Conservation (phyloP, 805 yeast species). For the Saccharomycodes ludwigii region DNA sequence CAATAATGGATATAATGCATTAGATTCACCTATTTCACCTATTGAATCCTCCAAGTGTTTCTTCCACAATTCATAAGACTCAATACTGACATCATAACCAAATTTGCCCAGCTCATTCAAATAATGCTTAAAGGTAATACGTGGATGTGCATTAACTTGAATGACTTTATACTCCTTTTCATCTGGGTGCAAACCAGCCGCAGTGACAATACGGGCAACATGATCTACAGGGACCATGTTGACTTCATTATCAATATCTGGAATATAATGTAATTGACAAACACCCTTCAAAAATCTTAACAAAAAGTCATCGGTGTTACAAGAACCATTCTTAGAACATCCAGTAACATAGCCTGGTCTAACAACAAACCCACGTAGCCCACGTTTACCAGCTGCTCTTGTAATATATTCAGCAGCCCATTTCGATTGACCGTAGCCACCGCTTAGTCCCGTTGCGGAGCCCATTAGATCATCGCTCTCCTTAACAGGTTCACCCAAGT, state of each 20-base stretch:
- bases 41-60: slow-evolving; percentile 63
- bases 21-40: slow-evolving; percentile 58
- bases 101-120: slow-evolving; percentile 49
- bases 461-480: slow-evolving; percentile 81
- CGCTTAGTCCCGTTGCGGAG: slow-evolving; percentile 68
- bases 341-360: slow-evolving; percentile 98
- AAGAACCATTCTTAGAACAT: slow-evolving; percentile 67
- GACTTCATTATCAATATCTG: slow-evolving; percentile 76
- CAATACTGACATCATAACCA: slow-evolving; percentile 57
- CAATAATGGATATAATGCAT: slow-evolving; percentile 83
- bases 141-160: slow-evolving; percentile 96
- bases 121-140: slow-evolving; percentile 69
- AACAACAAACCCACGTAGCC: slow-evolving; percentile 77
- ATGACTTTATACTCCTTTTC: slow-evolving; percentile 51
- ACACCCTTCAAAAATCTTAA: slow-evolving; percentile 92
- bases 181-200: slow-evolving; percentile 65
- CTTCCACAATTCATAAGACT: slow-evolving; percentile 73
- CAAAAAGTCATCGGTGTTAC: slow-evolving; percentile 94
- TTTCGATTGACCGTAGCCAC: slow-evolving; percentile 95
- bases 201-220: slow-evolving; percentile 82
- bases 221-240: slow-evolving; percentile 98
- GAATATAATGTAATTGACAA: slow-evolving; percentile 73
- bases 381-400: slow-evolving; percentile 77
- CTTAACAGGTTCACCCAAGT: slow-evolving; percentile 62
- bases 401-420: slow-evolving; percentile 93